A percentile compares a stretch with the other conserved stretches of the same genome.
phyloP scores from a whole-genome alignment of 257 asterid genomes.

The Echium plantagineum region DNA sequence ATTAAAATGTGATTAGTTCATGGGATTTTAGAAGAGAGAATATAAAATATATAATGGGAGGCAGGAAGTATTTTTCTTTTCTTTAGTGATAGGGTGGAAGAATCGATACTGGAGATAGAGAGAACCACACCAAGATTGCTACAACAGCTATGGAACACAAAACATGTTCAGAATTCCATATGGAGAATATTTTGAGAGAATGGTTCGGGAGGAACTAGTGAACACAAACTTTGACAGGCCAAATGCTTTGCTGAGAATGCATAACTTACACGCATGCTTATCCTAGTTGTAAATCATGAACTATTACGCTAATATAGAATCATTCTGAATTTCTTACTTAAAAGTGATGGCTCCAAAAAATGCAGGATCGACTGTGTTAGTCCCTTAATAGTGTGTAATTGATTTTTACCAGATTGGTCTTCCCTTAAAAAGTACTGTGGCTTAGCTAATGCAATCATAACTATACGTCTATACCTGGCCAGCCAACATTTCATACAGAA shows the following conservation, averaged over 20 bases:
- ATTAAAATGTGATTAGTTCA: no score
- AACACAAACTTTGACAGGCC: not conserved
- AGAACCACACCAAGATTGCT: no score
- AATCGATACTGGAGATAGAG: no score
- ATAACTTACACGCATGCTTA: not conserved
- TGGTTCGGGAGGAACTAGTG: not conserved
- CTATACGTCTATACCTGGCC: constrained; percentile 80
- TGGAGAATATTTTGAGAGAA: no score
- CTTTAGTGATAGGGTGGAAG: no score
- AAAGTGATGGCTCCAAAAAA: not conserved
- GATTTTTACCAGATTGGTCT: not conserved
- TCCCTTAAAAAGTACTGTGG: not conserved
- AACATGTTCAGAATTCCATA: no score
- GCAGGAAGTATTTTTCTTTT: no score
- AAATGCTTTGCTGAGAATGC: not conserved
- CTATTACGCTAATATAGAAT: not conserved
- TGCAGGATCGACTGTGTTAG: not conserved
- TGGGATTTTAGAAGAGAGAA: no score
- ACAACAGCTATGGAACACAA: no score
- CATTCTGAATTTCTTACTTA: not conserved
- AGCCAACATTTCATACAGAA: constrained; percentile 77
- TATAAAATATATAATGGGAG: no score
- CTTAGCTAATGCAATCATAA: constrained; percentile 1
- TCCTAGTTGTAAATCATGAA: not conserved
- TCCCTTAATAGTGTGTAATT: no score